These are phyloP conservation scores for Nakazawaea ernobii DNA, from an alignment of 805 yeast species.

Conservation along the genomic window DNA sequence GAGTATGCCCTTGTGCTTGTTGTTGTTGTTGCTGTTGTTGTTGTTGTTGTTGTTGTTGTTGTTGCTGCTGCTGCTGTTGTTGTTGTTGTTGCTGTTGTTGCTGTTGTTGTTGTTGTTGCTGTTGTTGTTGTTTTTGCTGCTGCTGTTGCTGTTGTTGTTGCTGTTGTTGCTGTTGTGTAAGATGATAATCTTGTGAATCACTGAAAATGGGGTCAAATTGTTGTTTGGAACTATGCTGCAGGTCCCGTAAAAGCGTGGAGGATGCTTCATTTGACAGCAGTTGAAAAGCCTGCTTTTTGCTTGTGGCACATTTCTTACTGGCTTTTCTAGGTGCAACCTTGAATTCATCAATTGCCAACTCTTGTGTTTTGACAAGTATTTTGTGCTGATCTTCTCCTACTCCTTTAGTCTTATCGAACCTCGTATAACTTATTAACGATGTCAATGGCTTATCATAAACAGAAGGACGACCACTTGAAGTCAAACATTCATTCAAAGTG, in stretches of 20 bases:
- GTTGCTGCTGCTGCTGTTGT: neutral
- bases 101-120: neutral
- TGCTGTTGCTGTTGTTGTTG: neutral
- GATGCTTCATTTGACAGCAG: no score
- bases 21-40: neutral
- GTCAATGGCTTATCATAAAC: slow-evolving; percentile 1
- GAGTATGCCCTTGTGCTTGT: no score
- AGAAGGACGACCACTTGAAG: neutral
- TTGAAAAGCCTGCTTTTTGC: no score
- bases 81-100: neutral
- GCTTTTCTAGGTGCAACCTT: neutral
- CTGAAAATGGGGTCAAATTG: no score
- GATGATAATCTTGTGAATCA: no score
- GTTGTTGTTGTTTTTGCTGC: neutral
- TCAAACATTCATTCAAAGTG: slow-evolving; percentile 3
- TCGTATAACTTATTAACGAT: slow-evolving; percentile 1
- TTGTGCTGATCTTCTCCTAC: neutral
- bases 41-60: neutral
- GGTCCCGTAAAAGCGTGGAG: no score
- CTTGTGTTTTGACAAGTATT: neutral
- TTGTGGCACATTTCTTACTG: neutral
- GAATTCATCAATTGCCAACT: neutral
- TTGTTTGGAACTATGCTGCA: no score
- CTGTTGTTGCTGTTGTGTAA: no score
- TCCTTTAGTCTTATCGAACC: no score